phyloP scores from a whole-genome alignment of 208 protist species.

The Trypanosoma avium region DNA sequence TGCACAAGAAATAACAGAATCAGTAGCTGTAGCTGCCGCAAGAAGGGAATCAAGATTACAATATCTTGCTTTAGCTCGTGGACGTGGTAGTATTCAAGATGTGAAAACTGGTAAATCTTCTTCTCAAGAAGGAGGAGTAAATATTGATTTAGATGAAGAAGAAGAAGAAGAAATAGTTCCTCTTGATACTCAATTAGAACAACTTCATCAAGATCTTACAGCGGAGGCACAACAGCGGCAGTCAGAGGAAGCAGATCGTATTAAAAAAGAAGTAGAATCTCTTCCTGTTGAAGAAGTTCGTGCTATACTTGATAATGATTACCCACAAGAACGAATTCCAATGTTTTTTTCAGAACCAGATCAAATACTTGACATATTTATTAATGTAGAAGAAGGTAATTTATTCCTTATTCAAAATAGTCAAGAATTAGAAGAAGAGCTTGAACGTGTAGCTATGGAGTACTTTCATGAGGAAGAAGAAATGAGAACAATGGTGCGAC shows the following conservation, averaged over 20 bases:
- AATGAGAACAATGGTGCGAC: constrained; percentile 78
- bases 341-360: constrained; percentile 93
- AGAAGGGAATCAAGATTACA: not conserved
- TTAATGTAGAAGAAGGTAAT: constrained; percentile 95
- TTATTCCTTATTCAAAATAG: constrained; percentile 96
- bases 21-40: constrained; percentile 20
- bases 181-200: constrained; percentile 51
- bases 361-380: constrained; percentile 94
- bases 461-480: constrained; percentile 83
- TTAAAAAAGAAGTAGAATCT: constrained; percentile 49
- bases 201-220: constrained; percentile 58
- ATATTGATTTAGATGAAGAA: constrained; percentile 5
- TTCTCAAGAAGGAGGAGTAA: not conserved
- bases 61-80: not conserved
- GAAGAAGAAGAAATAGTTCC: constrained; percentile 36
- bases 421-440: constrained; percentile 93
- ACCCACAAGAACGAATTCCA: constrained; percentile 74
- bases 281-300: constrained; percentile 64
- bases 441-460: constrained; percentile 90
- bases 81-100: not conserved
- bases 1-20: constrained; percentile 23
- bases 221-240: constrained; percentile 48
- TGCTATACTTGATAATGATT: constrained; percentile 50
- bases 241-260: constrained; percentile 29
- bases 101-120: not conserved